Conservation (phyloP, 2,329 filamentous ascomycete genomes). For the Sporothrix pseudoabietina region DNA sequence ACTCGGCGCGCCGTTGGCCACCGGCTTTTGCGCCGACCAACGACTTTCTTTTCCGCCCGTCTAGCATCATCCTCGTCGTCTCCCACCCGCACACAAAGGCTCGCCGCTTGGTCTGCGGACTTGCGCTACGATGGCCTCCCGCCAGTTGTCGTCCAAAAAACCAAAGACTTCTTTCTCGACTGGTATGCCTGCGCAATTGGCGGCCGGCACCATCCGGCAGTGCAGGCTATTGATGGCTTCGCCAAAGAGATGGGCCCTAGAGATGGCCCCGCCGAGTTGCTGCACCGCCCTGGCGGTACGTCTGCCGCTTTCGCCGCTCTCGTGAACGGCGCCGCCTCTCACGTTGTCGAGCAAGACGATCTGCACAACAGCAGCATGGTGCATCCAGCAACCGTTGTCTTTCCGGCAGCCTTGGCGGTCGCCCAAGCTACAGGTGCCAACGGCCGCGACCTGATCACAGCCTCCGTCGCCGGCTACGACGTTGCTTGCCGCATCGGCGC, state of each 20-base stretch:
- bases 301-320: neutral
- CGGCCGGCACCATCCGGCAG: slow-evolving; percentile 18
- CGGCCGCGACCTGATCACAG: neutral
- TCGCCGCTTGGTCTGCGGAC: slow-evolving; percentile 2
- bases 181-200: slow-evolving; percentile 21
- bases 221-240: neutral
- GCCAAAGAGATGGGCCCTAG: neutral
- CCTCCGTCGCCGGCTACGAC: slow-evolving; percentile 25
- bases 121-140: slow-evolving; percentile 17
- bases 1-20: neutral
- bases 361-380: slow-evolving; percentile 25
- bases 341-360: slow-evolving; percentile 24
- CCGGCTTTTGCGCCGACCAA: neutral
- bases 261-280: neutral
- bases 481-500: slow-evolving; percentile 22
- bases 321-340: slow-evolving; percentile 18
- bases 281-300: neutral
- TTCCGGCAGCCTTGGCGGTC: slow-evolving; percentile 22
- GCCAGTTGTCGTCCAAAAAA: neutral
- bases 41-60: slow-evolving; percentile 26
- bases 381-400: slow-evolving; percentile 26
- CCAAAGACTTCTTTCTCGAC: slow-evolving; percentile 21
- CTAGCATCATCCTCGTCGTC: neutral
- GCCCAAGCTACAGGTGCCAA: slow-evolving; percentile 13
- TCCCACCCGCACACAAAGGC: slow-evolving; percentile 9